Percentiles rank a stretch among this genome's conserved stretches.
phyloP scores from a whole-genome alignment of 2,329 filamentous ascomycete species.

The Xylariaceae sp. region DNA sequence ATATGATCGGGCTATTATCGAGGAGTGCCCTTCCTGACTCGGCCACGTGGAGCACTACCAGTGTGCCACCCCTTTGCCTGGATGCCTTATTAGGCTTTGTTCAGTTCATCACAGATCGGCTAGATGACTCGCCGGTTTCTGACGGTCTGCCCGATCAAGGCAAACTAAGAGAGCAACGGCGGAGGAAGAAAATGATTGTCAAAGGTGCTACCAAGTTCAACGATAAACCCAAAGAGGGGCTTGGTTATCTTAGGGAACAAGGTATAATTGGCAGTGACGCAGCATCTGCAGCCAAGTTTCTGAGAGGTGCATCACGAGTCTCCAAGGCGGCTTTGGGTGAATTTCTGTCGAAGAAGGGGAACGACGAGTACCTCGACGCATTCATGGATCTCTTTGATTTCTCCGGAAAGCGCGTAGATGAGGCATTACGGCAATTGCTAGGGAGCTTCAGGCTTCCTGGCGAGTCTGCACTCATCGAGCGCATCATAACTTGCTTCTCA shows the following conservation, averaged over 20 bases:
- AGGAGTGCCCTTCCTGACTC: constrained; percentile 95
- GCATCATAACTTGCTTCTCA: constrained; percentile 83
- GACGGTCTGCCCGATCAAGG: constrained; percentile 65
- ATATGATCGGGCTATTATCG: constrained; percentile 88
- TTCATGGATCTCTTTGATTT: constrained; percentile 92
- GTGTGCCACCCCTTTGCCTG: constrained; percentile 89
- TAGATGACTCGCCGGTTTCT: constrained; percentile 63
- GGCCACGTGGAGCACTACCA: constrained; percentile 97
- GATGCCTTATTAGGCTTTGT: constrained; percentile 89
- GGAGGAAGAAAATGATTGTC: constrained; percentile 83
- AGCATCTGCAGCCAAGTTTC: constrained; percentile 74
- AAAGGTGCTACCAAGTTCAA: constrained; percentile 90
- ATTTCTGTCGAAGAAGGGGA: constrained; percentile 85
- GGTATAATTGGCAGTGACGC: constrained; percentile 82
- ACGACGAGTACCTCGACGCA: constrained; percentile 76
- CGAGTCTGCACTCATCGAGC: constrained; percentile 87
- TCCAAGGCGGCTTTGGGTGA: constrained; percentile 91
- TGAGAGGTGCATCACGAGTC: constrained; percentile 81
- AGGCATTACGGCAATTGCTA: constrained; percentile 81
- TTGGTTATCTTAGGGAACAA: constrained; percentile 79
- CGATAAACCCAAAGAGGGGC: constrained; percentile 83
- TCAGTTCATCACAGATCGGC: constrained; percentile 82
- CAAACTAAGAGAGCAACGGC: constrained; percentile 65
- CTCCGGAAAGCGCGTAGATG: constrained; percentile 77
- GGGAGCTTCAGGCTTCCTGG: constrained; percentile 91